Percentiles rank a stretch among this genome's conserved stretches.
phyloP scores from a whole-genome alignment of 352 stramenopile species.

The Albugo candida region DNA sequence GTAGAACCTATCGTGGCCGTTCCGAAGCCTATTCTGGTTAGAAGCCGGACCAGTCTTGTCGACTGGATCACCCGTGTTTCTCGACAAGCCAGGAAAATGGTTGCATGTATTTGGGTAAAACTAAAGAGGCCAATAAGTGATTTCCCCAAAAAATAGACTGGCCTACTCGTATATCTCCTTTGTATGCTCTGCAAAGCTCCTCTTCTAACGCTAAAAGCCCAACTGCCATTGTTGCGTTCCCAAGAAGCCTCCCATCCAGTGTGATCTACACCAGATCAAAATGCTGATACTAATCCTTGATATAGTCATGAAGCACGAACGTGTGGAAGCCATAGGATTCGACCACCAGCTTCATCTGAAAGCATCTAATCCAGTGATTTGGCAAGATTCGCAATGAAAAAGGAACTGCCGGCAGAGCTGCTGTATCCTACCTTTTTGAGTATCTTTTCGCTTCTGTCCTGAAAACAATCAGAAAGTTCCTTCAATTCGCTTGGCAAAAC shows the following conservation, averaged over 20 bases:
- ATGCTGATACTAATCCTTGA: neutral
- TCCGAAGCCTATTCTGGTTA: slow-evolving; percentile 1
- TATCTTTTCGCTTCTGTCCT: slow-evolving; percentile 28
- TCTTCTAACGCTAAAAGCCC: slow-evolving; percentile 14
- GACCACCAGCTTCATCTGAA: slow-evolving; percentile 21
- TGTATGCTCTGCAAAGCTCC: slow-evolving; percentile 41
- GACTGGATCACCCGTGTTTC: slow-evolving; percentile 11
- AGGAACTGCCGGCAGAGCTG: neutral
- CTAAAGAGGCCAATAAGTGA: neutral
- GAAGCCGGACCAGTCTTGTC: neutral
- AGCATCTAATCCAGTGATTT: slow-evolving; percentile 27
- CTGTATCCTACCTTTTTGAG: slow-evolving; percentile 20
- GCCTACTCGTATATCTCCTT: slow-evolving; percentile 28
- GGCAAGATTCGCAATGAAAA: neutral
- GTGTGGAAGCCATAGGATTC: slow-evolving; percentile 56
- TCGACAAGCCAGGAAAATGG: slow-evolving; percentile 25
- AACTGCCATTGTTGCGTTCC: neutral
- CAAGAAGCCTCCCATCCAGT: slow-evolving; percentile 12
- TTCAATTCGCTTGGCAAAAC: slow-evolving; percentile 34
- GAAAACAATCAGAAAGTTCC: slow-evolving; percentile 34
- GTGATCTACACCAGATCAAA: slow-evolving; percentile 20
- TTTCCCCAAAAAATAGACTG: neutral
- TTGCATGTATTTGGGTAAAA: slow-evolving; percentile 26
- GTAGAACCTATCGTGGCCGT: neutral
- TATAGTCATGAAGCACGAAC: slow-evolving; percentile 12